Evolutionary conservation across 164 flowering plant species (phyloP), one percentile per base, ranked within the genome.

Genomic region (Vitis rupestris): DNA sequence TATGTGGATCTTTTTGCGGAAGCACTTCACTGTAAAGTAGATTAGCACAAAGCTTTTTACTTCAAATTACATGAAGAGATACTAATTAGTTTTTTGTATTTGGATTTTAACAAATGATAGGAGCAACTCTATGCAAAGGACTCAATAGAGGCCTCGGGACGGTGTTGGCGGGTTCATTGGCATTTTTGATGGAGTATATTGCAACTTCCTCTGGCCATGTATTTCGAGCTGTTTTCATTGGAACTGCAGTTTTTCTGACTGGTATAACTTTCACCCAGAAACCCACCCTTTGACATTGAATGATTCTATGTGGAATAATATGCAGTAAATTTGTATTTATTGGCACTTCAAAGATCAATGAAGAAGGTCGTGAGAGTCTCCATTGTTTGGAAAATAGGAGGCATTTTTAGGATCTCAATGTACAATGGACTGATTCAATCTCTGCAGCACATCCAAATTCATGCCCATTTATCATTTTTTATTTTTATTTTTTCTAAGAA

Each of bases 121-220:
- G 98, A 8, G 98, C 98, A 73, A 95, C 99, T 23, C 66, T 95
- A 48, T 91, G 88, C 84, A 95, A 93, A 72, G 97, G 96, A 56
- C 67, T 91, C 31, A 95, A 95, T 57, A 84, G 98, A 81, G 99
- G 93, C 75, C 50, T 95, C 0, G 99, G 99, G 70, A 95, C 97
- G 0, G 48, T 95, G 16, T 59, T 84, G 12, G 97, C 98, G 0
- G 94, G 94, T 60, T 87, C 88, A 48, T 71, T 95, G 68, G 98
- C 92, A 7, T 90, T 90, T 71, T 67, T 91, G 47, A 77, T 95
- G 3, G 90, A 91, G 75, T 90, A 64, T 59, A 65, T 95, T 37
- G 92, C 96, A 19, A 72, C 81, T 14, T 72, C 75, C 23, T 75
- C 91, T 0, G 92, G 88, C 5, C 74, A 37, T 0, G 72, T 82